Base-by-base conservation (phyloP, 2,329 filamentous ascomycete species). In the Madurella fahalii region DNA sequence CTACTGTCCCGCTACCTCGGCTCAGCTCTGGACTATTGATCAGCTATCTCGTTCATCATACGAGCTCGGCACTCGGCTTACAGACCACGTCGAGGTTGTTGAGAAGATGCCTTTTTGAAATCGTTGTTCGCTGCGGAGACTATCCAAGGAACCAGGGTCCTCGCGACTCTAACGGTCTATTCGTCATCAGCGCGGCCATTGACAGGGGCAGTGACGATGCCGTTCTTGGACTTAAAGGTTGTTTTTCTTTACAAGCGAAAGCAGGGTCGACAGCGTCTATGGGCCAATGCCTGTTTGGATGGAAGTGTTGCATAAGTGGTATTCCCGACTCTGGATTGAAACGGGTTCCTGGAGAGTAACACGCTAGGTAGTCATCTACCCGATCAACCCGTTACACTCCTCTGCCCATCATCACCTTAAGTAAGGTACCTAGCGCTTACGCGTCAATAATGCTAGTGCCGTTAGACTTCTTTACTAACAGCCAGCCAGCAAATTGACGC, bases 21-120 rank as follows among this genome's bases (percentile, higher is more conserved):
- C 73, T 45, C 82, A 88, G 59, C 77, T 89, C 1, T 89, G 86
- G 84, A 76, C 77, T 2, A 71, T 67, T 2, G 69, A 76, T 11
- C 75, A 84, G 49, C 77, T 89, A 1, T 67, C 74, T 5, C 62
- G 69, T n/a, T 82, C 75, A 54, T 74, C 61, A 9, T 89, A 89
- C 65, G 78, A 83, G 17, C 74, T 78, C 40, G 85, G 85, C 34
- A 86, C 85, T 1, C 66, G 75, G 40, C 79, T 89, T 54, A 86
- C 82, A 2, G 84, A 89, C 65, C 86, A 89, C 68, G 89, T 89
- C 64, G 83, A 89, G 67, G 84, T 89, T 0, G 72, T 89, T 1
- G 80, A 84, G 50, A 85, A 85, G 70, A 84, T 80, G 0, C 72
- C 79, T 0, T 76, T 76, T 75, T 7, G 73, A 77, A 11, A 84